These are phyloP conservation scores for Trametes cingulata DNA, from an alignment of 768 basidiomycete genomes.

Conservation along the genomic window DNA sequence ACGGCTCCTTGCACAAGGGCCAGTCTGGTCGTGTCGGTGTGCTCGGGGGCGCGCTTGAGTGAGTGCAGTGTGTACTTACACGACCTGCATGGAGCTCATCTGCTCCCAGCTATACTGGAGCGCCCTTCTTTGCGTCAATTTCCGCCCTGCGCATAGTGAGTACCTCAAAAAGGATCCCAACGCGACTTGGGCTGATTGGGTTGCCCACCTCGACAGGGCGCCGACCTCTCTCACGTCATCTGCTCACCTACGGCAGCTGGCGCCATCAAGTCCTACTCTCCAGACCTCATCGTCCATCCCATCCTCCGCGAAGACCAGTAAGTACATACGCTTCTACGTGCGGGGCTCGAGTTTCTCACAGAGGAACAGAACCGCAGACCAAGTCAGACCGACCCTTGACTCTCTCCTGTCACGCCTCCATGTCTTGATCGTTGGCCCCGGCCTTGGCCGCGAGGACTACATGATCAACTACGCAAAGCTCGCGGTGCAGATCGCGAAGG, in stretches of 20 bases:
- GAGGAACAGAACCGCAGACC: slow-evolving; percentile 44
- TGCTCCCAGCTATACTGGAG: slow-evolving; percentile 82
- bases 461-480: slow-evolving; percentile 84
- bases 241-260: slow-evolving; percentile 91
- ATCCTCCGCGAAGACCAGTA: slow-evolving; percentile 74
- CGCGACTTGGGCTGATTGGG: not conserved
- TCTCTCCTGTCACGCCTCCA: slow-evolving; percentile 84
- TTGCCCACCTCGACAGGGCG: slow-evolving; percentile 54
- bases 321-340: slow-evolving; percentile 28
- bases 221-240: slow-evolving; percentile 95
- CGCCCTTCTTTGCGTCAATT: slow-evolving; percentile 94
- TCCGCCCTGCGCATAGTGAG: slow-evolving; percentile 83
- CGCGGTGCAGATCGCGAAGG: slow-evolving; percentile 72
- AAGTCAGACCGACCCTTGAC: slow-evolving; percentile 53
- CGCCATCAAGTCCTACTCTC: slow-evolving; percentile 96
- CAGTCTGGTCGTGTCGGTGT: slow-evolving; percentile 96
- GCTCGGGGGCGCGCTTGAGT: slow-evolving; percentile 93
- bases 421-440: slow-evolving; percentile 91
- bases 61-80: slow-evolving; percentile 33
- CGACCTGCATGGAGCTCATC: not conserved
- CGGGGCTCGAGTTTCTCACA: not conserved
- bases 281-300: slow-evolving; percentile 96
- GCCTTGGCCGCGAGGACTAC: slow-evolving; percentile 86
- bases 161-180: slow-evolving; percentile 9
- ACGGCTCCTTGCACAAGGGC: slow-evolving; percentile 89